These are phyloP conservation scores for Wickerhamomyces mucosus DNA, from an alignment of 805 yeast species.

Conservation along the genomic window DNA sequence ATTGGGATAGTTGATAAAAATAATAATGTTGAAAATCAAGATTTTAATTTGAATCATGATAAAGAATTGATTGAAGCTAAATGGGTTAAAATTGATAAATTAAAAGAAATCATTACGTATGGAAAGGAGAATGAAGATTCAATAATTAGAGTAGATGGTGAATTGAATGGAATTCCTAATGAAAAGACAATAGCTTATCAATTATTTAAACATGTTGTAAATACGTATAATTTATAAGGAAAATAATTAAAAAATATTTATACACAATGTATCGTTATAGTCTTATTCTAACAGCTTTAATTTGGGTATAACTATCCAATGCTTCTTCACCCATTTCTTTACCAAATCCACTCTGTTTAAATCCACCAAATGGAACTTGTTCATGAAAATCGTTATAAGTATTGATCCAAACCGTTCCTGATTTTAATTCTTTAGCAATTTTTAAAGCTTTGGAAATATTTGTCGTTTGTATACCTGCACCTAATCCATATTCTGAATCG, in stretches of 20 bases:
- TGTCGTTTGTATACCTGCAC: conserved; percentile 71
- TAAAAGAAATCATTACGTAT: conserved; percentile 30
- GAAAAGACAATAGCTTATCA: conserved; percentile 19
- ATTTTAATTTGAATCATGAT: conserved; percentile 70
- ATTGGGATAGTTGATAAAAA: conserved; percentile 56
- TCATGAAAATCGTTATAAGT: conserved; percentile 73
- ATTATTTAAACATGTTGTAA: conserved; percentile 16
- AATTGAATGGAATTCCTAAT: conserved; percentile 15
- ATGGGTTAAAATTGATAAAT: conserved; percentile 61
- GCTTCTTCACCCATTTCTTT: conserved; percentile 82
- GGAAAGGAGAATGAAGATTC: conserved; percentile 16
- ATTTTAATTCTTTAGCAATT: conserved; percentile 54
- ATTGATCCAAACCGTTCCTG: conserved; percentile 77
- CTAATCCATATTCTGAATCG: conserved; percentile 66
- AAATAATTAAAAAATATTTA: too few species aligned
- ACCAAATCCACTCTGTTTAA: conserved; percentile 73
- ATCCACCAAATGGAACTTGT: conserved; percentile 76
- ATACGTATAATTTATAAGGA: too few species aligned
- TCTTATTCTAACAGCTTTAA: conserved; percentile 62
- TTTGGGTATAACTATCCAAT: conserved; percentile 65
- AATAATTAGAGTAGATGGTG: conserved; percentile 8
- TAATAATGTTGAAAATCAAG: conserved; percentile 62
- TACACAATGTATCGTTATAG: too few species aligned
- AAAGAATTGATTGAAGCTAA: conserved; percentile 75
- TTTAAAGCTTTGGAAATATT: conserved; percentile 51